Evolutionary conservation across 768 basidiomycete genomes (phyloP).

Genomic region (Candolleomyces aberdarensis): DNA sequence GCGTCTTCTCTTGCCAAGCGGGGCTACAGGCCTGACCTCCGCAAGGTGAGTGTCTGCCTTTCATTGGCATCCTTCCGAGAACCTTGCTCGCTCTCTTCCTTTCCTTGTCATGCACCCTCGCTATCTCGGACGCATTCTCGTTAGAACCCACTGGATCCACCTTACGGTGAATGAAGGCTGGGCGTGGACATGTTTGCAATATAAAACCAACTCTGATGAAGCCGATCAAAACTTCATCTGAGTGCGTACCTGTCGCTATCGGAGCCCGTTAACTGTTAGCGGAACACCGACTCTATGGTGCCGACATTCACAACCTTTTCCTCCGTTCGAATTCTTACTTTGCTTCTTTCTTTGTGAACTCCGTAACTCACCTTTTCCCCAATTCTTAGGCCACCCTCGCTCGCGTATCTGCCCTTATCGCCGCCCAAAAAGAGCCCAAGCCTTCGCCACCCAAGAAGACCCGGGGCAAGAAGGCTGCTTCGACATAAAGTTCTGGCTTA

Average conservation of each 20-base stretch:
- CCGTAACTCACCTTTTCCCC: conserved; percentile 26
- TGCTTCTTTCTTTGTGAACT: not conserved
- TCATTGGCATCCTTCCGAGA: conserved; percentile 2
- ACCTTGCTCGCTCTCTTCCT: conserved; percentile 10
- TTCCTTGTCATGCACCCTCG: conserved; percentile 8
- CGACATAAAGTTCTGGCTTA: conserved; percentile 17
- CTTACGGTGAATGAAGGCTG: conserved; percentile 67
- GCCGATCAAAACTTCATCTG: conserved; percentile 60
- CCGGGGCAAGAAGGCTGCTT: conserved; percentile 64
- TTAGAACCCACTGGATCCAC: conserved; percentile 88
- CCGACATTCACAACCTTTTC: conserved; percentile 42
- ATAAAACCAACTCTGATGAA: conserved; percentile 46
- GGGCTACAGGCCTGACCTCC: conserved; percentile 77
- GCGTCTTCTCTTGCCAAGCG: conserved; percentile 56
- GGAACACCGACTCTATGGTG: conserved; percentile 71
- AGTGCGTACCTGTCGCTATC: conserved; percentile 74
- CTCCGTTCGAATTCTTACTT: conserved; percentile 11
- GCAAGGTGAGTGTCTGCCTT: conserved; percentile 50
- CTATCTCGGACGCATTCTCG: conserved; percentile 60
- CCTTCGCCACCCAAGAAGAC: conserved; percentile 62
- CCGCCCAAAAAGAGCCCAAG: conserved; percentile 71
- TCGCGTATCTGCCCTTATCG: conserved; percentile 69
- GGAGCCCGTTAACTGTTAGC: conserved; percentile 64
- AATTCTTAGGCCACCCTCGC: conserved; percentile 62
- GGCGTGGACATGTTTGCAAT: conserved; percentile 95